These are phyloP conservation scores for Ramaria rubella DNA, from an alignment of 768 basidiomycete species.

Conservation along the genomic window DNA sequence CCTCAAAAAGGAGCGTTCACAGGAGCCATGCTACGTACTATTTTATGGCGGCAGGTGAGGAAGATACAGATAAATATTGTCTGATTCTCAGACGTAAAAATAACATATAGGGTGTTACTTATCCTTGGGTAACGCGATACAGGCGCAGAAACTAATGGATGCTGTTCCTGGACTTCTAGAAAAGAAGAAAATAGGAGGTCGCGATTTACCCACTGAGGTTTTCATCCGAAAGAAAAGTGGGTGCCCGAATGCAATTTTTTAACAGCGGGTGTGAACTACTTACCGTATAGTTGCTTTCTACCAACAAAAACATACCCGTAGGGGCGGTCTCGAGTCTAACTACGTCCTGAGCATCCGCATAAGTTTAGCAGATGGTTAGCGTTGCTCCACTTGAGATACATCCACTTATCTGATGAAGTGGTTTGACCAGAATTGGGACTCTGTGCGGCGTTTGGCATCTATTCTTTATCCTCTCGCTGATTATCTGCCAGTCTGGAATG, in stretches of 20 bases:
- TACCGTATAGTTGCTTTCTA: slow-evolving; percentile 78
- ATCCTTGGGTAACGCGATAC: slow-evolving; percentile 45
- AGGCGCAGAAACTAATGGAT: slow-evolving; percentile 58
- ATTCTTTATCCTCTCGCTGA: not conserved
- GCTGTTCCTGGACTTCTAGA: slow-evolving; percentile 53
- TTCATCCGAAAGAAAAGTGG: slow-evolving; percentile 71
- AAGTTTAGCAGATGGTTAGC: slow-evolving; percentile 61
- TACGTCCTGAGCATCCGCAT: slow-evolving; percentile 56
- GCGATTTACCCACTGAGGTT: slow-evolving; percentile 67
- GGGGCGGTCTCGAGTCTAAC: slow-evolving; percentile 44
- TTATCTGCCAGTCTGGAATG: slow-evolving; percentile 63
- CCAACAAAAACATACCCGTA: slow-evolving; percentile 54
- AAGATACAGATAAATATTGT: not conserved
- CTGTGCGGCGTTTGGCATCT: slow-evolving; percentile 37
- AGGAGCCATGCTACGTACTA: slow-evolving; percentile 79
- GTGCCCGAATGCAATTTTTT: slow-evolving; percentile 25
- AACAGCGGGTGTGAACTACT: not conserved
- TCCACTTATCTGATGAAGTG: not conserved
- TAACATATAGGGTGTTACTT: slow-evolving; percentile 49
- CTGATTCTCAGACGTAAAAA: not conserved
- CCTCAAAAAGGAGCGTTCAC: not conserved
- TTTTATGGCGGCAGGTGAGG: slow-evolving; percentile 61
- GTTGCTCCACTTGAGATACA: not conserved
- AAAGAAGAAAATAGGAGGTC: slow-evolving; percentile 56
- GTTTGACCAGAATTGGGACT: slow-evolving; percentile 51